A percentile compares a stretch with the other conserved stretches of the same genome.
Conservation (phyloP, 345 rosid species). For the Citrus unshiu region DNA sequence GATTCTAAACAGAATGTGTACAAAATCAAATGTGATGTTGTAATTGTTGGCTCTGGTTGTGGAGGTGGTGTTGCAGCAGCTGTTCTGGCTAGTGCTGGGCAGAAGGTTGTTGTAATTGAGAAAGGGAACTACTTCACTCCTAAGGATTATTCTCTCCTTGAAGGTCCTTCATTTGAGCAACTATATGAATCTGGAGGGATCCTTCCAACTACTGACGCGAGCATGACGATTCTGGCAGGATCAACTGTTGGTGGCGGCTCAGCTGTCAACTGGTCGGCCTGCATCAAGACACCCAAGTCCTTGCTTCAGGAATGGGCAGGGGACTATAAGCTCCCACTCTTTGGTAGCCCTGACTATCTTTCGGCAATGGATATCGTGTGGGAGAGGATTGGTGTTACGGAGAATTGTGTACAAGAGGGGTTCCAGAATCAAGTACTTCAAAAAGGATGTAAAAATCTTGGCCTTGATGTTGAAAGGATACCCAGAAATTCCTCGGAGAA, state of each 20-base stretch:
- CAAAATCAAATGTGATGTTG: slow-evolving; percentile 72
- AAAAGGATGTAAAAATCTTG: slow-evolving; percentile 73
- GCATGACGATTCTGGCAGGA: slow-evolving; percentile 53
- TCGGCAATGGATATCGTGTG: slow-evolving; percentile 71
- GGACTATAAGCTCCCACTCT: slow-evolving; percentile 42
- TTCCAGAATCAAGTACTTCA: slow-evolving; percentile 76
- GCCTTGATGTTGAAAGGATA: slow-evolving; percentile 45
- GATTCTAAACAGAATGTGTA: slow-evolving; percentile 24
- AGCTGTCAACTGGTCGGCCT: slow-evolving; percentile 87
- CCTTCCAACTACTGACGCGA: slow-evolving; percentile 39
- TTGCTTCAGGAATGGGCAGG: slow-evolving; percentile 75
- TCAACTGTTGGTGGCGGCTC: slow-evolving; percentile 90
- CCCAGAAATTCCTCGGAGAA: slow-evolving; percentile 66
- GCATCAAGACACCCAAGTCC: slow-evolving; percentile 61
- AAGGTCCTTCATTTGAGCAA: slow-evolving; percentile 54
- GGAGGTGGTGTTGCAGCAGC: slow-evolving; percentile 97
- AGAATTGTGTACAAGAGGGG: slow-evolving; percentile 48
- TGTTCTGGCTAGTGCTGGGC: slow-evolving; percentile 64
- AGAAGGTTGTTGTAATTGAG: slow-evolving; percentile 72
- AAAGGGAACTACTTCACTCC: slow-evolving; percentile 70
- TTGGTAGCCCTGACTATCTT: slow-evolving; percentile 40
- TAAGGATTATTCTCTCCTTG: slow-evolving; percentile 51
- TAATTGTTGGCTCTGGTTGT: slow-evolving; percentile 80
- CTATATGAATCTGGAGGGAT: slow-evolving; percentile 72
- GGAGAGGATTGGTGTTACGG: slow-evolving; percentile 68